Conservation (phyloP, 441 rosid genomes). For the Geranium incanum region DNA sequence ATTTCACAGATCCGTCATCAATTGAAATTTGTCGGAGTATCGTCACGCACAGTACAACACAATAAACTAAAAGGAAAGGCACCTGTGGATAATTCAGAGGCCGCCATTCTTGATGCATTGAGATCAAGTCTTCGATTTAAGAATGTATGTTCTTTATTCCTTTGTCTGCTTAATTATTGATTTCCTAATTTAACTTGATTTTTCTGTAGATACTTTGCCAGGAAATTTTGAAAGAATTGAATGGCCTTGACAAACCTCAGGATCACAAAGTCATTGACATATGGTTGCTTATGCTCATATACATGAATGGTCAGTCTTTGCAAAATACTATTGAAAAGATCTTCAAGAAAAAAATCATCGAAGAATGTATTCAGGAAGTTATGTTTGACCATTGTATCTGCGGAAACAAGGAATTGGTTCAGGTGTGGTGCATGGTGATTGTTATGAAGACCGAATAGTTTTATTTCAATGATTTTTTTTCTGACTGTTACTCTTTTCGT, state of each 20-base stretch:
- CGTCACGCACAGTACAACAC: slow-evolving; percentile 35
- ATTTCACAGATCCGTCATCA: slow-evolving; percentile 63
- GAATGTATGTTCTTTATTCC: slow-evolving; percentile 39
- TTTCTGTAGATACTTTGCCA: slow-evolving; percentile 56
- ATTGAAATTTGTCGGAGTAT: slow-evolving; percentile 51
- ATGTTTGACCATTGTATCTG: slow-evolving; percentile 67
- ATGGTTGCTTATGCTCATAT: slow-evolving; percentile 67
- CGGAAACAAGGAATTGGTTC: slow-evolving; percentile 57
- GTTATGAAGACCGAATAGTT: slow-evolving; percentile 12
- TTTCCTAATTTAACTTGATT: slow-evolving; percentile 12
- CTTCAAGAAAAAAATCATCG: slow-evolving; percentile 66
- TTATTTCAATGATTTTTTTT: slow-evolving; percentile 13
- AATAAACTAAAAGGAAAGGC: slow-evolving; percentile 62
- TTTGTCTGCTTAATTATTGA: slow-evolving; percentile 16
- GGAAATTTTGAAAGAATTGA: slow-evolving; percentile 69
- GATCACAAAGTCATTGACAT: slow-evolving; percentile 74
- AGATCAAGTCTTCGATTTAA: slow-evolving; percentile 75
- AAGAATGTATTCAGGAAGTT: slow-evolving; percentile 50
- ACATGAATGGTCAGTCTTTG: slow-evolving; percentile 54
- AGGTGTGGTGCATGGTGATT: slow-evolving; percentile 33
- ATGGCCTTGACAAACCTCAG: slow-evolving; percentile 51
- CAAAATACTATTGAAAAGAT: slow-evolving; percentile 52
- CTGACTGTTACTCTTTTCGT: slow-evolving; percentile 14
- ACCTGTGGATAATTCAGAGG: slow-evolving; percentile 41
- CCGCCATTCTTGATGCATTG: slow-evolving; percentile 66